Base-by-base conservation (phyloP, 1,284 basidiomycete species). In the Flammula alnicola region DNA sequence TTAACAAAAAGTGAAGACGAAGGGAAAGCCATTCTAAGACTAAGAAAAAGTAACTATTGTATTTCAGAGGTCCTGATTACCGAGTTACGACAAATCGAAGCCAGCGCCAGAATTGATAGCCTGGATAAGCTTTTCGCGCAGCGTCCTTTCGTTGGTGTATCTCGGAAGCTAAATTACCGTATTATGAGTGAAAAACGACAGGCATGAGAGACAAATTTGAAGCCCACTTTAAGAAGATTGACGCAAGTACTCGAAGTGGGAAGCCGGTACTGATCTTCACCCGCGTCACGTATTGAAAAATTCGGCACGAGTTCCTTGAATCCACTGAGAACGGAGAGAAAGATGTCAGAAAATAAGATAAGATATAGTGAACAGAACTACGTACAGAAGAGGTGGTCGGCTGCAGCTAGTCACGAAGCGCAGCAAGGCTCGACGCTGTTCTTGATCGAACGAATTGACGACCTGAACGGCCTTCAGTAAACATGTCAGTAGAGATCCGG, bases 351-450 rank as follows among this genome's bases (percentile, higher is more conserved):
- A 49, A 47, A n/a, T 32, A 45, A 29, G 10, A 32, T 7, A 38
- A 1, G 9, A 10, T 14, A 47, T 9, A 10, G 3, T 14, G 1
- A 9, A 19, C 5, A 3, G 17, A 26, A 42, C 3, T 9, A 56
- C 56, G 16, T 62, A 91, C 82, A 98, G 69, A 5, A 92, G 70
- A 0, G 95, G 95, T 0, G 95, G 93, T 9, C 94, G 79, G 56
- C 91, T 89, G 62, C 93, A 96, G 53, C 89, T 91, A 6, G 95
- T 97, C 12, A 93, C 95, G 62, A 97, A 98, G 4, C 91, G 80
- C 44, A 98, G 67, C 50, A 97, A 72, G 1, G 82, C 75, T 37
- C 82, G 73, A 12, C 85, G 79, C 56, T 93, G 83, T 37, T 89
- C 84, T 45, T 89, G 84, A 53, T 83, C 76, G 59, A 94, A 87